A percentile compares a stretch with the other conserved stretches of the same genome.
Conservation (phyloP, 139 green algal genomes). For the Yamagishiella unicocca region DNA sequence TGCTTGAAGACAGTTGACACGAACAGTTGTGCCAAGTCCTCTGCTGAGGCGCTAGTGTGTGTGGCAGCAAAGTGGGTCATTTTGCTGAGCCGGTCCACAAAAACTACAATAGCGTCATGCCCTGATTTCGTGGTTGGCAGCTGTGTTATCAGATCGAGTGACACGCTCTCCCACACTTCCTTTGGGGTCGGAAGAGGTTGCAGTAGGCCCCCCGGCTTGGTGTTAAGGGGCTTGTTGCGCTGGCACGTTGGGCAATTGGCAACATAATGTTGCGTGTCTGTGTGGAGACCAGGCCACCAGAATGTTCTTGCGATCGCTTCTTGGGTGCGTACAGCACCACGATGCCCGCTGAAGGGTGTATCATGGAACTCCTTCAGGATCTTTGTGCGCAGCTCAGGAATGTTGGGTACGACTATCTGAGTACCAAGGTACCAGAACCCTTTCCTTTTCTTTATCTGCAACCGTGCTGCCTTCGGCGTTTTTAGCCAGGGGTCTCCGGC, state of each 20-base stretch:
- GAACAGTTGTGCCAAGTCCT: conserved; percentile 53
- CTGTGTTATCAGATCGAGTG: conserved; percentile 54
- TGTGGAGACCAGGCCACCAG: background rate
- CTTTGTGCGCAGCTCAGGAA: background rate
- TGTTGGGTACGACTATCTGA: background rate
- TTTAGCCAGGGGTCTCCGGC: conserved; percentile 12
- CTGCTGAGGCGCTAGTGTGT: background rate
- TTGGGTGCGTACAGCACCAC: background rate
- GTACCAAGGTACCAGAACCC: background rate
- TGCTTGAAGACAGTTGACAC: conserved; percentile 38
- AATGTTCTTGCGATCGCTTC: background rate
- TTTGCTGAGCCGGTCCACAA: conserved; percentile 64
- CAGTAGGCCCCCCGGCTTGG: conserved; percentile 30
- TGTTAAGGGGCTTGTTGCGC: conserved; percentile 30
- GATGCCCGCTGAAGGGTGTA: background rate
- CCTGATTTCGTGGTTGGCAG: conserved; percentile 46
- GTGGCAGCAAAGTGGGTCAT: conserved; percentile 53
- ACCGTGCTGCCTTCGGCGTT: conserved; percentile 48
- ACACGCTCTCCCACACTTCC: too few relatives aligned
- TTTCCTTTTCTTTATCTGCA: conserved; percentile 51
- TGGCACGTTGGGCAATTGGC: conserved; percentile 39
- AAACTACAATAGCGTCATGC: conserved; percentile 53
- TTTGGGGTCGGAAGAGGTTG: too few relatives aligned
- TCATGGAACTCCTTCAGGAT: background rate
- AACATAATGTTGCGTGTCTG: background rate